Base-by-base conservation (phyloP, 805 yeast species). In the Yueomyces sp. region DNA sequence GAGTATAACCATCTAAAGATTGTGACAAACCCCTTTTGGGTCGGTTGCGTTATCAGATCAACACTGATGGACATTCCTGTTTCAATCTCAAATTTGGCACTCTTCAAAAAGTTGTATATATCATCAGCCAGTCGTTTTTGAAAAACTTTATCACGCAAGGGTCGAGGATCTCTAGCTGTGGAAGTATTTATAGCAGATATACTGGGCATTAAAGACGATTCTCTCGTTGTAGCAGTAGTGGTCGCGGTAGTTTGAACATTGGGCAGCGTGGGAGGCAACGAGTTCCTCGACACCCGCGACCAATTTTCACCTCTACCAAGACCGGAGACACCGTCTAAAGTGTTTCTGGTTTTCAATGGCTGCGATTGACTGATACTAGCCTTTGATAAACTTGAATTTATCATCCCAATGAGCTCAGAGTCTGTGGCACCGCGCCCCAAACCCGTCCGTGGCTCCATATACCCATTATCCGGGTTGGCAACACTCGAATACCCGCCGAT, bases 1-100 rank as follows among this genome's bases (percentile, higher is more conserved):
- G 70, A 72, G 63, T 84, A 86, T 28, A 88, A 62, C 73, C 86
- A 88, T 58, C 81, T 83, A 63, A 87, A 87, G 9, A 87, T 77
- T 39, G 73, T 56, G 5, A 77, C 77, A 59, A 87, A 87, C 51
- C 85, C 95, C 55, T 82, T 84, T 55, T 87, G 96, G 0, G 95
- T 86, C 19, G 96, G 96, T 49, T 71, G 76, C 50, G 67, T 72
- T 45, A 87, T 65, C 2, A 85, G 75, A 55, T 77, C 79, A 7
- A 70, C 66, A 3, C 84, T 71, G 26, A 87, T 61, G 3, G 85
- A 74, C 49, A 81, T 85, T 51, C 77, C 79, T 69, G 78, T 79
- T 46, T 82, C 90, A 34, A 75, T 64, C 54, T 84, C 94, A 60
- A 84, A 87, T 55, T 75, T 74, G 57, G 81, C 75, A 7, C 67